Base-by-base conservation (phyloP, 768 basidiomycete species). In the Gloeostereum incarnatum region DNA sequence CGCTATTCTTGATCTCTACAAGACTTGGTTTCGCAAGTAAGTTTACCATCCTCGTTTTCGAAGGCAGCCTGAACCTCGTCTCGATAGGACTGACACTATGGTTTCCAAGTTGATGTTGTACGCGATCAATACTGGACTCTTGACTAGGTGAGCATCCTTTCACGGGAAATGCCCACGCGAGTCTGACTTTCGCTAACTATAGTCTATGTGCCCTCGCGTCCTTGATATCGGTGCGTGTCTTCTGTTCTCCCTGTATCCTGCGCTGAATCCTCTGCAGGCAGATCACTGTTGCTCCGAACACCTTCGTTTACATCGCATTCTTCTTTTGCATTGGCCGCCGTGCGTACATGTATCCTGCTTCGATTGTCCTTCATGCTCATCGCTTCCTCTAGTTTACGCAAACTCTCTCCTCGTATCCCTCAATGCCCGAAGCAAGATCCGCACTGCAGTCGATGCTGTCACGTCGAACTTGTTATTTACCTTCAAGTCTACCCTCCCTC, bases 321-420 rank as follows among this genome's bases (percentile, higher is more conserved):
- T 80, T 71, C 51, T 78, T 75, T 45, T 70, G 65, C 49, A 66
- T 76, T 26, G 75, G 76, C 16, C 63, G 75, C 38, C 51, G 77
- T 79, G 50, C 49, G 75, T 66, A n/a, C n/a, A n/a, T n/a, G n/a
- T n/a, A n/a, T n/a, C n/a, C n/a, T n/a, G n/a, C n/a, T n/a, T n/a
- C n/a, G n/a, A n/a, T n/a, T n/a, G n/a, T n/a, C n/a, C n/a, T n/a
- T n/a, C n/a, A n/a, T n/a, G n/a, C n/a, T n/a, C n/a, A n/a, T n/a
- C n/a, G n/a, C n/a, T n/a, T n/a, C 14, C 14, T 30, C 18, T 17
- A 38, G 37, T 60, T 32, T 59, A 60, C 40, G 51, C 51, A 40
- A 59, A 60, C 31, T 44, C 55, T 3, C 45, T 59, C 2, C 39
- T 59, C 6, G 55, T 52, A 1, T 58, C 59, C 3, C 45, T 61